These are phyloP conservation scores for Lecanicillium sp. DNA, from an alignment of 2,329 filamentous ascomycete genomes.

Conservation along the genomic window DNA sequence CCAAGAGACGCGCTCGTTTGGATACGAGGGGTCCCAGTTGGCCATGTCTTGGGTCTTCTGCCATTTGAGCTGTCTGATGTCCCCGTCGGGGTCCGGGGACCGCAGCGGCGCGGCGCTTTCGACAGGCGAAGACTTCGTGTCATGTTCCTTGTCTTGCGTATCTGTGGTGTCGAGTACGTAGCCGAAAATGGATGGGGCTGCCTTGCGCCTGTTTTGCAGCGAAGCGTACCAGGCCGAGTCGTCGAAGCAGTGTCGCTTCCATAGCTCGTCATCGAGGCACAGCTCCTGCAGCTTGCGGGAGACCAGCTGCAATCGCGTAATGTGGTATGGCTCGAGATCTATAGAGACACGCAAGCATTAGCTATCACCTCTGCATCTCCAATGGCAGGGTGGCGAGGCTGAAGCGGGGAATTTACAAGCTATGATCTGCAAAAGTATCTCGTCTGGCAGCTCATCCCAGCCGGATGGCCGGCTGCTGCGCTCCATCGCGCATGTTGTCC, in stretches of 20 bases:
- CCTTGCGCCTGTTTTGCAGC: slow-evolving; percentile 33
- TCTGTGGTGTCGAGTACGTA: background rate
- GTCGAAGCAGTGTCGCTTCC: slow-evolving; percentile 70
- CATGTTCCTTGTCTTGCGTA: slow-evolving; percentile 4
- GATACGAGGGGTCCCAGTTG: slow-evolving; percentile 78
- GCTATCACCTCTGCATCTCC: background rate
- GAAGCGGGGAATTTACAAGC: slow-evolving; percentile 43
- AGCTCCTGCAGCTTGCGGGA: slow-evolving; percentile 60
- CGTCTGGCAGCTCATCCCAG: slow-evolving; percentile 52
- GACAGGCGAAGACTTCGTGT: slow-evolving; percentile 1
- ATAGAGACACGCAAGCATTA: background rate
- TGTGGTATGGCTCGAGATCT: slow-evolving; percentile 32
- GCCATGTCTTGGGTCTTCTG: slow-evolving; percentile 50
- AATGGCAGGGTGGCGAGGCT: slow-evolving; percentile 16
- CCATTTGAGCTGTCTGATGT: slow-evolving; percentile 19
- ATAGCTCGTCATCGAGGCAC: slow-evolving; percentile 68
- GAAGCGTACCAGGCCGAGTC: slow-evolving; percentile 59
- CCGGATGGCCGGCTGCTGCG: slow-evolving; percentile 18
- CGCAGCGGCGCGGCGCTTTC: slow-evolving; percentile 28
- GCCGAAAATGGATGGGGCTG: background rate
- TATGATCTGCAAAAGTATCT: slow-evolving; percentile 58
- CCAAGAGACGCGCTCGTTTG: slow-evolving; percentile 68
- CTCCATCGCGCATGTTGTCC: slow-evolving; percentile 24
- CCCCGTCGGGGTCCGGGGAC: slow-evolving; percentile 23
- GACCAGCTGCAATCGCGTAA: slow-evolving; percentile 63